A percentile compares a stretch with the other conserved stretches of the same genome.
phyloP scores from a whole-genome alignment of 306 rosid species.

The Carpinus fangiana region DNA sequence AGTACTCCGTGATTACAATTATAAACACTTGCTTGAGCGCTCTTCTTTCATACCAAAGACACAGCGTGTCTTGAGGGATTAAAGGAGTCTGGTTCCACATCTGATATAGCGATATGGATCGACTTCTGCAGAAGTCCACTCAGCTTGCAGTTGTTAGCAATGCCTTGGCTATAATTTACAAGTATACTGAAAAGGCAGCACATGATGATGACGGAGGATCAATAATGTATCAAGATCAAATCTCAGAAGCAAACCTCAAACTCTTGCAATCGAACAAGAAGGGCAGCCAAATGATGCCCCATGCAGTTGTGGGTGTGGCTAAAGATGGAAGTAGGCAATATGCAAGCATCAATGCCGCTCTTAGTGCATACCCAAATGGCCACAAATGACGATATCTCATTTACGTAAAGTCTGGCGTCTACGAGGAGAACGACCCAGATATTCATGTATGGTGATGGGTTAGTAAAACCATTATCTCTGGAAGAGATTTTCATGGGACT shows the following conservation, averaged over 20 bases:
- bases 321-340: conserved; percentile 31
- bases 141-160: conserved; percentile 16
- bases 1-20: background rate
- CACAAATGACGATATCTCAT: conserved; percentile 10
- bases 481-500: conserved; percentile 6
- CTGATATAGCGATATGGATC: background rate
- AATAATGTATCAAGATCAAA: too few relatives aligned
- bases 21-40: conserved; percentile 23
- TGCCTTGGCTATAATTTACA: conserved; percentile 26
- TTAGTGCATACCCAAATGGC: conserved; percentile 15
- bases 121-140: conserved; percentile 7
- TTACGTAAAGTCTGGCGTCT: conserved; percentile 29
- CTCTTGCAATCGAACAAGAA: background rate
- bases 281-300: background rate
- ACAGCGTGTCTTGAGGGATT: conserved; percentile 21
- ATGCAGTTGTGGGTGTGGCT: conserved; percentile 25
- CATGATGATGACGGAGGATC: too few relatives aligned
- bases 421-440: conserved; percentile 22
- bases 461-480: conserved; percentile 21
- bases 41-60: conserved; percentile 34
- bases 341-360: conserved; percentile 20
- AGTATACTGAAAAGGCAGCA: background rate
- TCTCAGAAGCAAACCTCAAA: background rate
- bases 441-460: conserved; percentile 41
- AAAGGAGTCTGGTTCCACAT: background rate